Evolutionary conservation across 768 basidiomycete species (phyloP).

Genomic region (Steccherinum ochraceum): DNA sequence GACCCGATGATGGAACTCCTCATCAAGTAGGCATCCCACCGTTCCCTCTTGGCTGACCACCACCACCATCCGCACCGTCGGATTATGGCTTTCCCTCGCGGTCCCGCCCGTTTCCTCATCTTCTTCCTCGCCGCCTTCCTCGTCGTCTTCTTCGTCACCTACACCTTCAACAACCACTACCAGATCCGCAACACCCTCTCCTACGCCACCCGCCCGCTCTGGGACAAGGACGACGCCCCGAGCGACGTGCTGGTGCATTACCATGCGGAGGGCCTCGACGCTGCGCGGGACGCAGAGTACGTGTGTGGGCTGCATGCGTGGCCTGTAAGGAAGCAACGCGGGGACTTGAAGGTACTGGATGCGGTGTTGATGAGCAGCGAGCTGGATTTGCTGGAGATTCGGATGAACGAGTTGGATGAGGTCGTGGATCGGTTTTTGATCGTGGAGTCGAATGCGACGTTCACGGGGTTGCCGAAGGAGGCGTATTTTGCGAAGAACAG

Average conservation of each 20-base stretch:
- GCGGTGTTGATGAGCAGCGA: constrained; percentile 60
- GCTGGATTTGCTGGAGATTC: constrained; percentile 56
- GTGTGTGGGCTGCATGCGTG: constrained; percentile 52
- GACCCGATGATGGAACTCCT: too few species aligned
- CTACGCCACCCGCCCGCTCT: constrained; percentile 52
- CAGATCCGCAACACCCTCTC: constrained; percentile 47
- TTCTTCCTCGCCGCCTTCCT: not conserved
- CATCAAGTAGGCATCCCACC: not conserved
- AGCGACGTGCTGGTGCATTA: constrained; percentile 45
- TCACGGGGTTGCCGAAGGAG: constrained; percentile 53
- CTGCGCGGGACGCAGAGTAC: constrained; percentile 13
- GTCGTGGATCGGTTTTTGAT: constrained; percentile 57
- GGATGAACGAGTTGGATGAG: constrained; percentile 52
- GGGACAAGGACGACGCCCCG: constrained; percentile 50
- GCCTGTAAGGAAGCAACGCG: constrained; percentile 25
- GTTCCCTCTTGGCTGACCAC: not conserved
- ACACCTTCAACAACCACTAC: constrained; percentile 29
- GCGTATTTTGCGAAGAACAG: constrained; percentile 43
- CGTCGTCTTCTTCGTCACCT: not conserved
- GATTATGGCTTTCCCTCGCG: not conserved
- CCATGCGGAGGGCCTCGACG: constrained; percentile 46
- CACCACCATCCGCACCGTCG: not conserved
- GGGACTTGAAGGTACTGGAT: constrained; percentile 37
- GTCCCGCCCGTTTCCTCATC: not conserved
- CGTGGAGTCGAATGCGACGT: constrained; percentile 52